A percentile compares a stretch with the other conserved stretches of the same genome.
Conservation (phyloP, 2,329 filamentous ascomycete species). For the Monosporascus ibericus region DNA sequence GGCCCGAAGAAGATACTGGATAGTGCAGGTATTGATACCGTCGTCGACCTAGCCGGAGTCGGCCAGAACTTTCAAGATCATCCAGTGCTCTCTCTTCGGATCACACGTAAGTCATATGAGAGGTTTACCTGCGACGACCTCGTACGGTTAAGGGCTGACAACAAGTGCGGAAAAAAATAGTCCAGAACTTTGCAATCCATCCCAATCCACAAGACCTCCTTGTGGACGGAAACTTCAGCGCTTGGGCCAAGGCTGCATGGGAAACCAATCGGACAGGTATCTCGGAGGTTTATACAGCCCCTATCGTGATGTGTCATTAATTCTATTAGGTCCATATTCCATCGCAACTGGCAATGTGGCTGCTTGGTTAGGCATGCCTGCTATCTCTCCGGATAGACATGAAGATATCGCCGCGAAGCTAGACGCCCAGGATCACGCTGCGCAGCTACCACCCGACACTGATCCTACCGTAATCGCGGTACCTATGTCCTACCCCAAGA, state of each 20-base stretch:
- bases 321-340: slow-evolving; percentile 22
- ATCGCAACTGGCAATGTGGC: slow-evolving; percentile 29
- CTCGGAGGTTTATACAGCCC: slow-evolving; percentile 3
- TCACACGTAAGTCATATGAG: slow-evolving; percentile 16
- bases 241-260: slow-evolving; percentile 24
- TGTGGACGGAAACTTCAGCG: slow-evolving; percentile 17
- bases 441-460: slow-evolving; percentile 24
- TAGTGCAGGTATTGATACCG: slow-evolving; percentile 32
- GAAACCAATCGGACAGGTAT: slow-evolving; percentile 20
- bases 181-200: slow-evolving; percentile 20
- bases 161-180: slow-evolving; percentile 4
- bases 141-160: neutral
- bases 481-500: neutral
- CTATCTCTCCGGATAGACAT: slow-evolving; percentile 24
- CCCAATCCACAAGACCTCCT: slow-evolving; percentile 24
- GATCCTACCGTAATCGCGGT: slow-evolving; percentile 26
- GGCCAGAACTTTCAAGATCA: slow-evolving; percentile 46
- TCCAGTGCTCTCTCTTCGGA: slow-evolving; percentile 22
- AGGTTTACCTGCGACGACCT: neutral
- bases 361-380: slow-evolving; percentile 30
- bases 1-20: slow-evolving; percentile 35
- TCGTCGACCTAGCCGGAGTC: slow-evolving; percentile 39
- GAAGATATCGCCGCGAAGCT: slow-evolving; percentile 26
- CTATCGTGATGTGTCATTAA: neutral
- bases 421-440: slow-evolving; percentile 25